Evolutionary conservation across 2,329 filamentous ascomycete species (phyloP).

Genomic region (Colletotrichum magnum): DNA sequence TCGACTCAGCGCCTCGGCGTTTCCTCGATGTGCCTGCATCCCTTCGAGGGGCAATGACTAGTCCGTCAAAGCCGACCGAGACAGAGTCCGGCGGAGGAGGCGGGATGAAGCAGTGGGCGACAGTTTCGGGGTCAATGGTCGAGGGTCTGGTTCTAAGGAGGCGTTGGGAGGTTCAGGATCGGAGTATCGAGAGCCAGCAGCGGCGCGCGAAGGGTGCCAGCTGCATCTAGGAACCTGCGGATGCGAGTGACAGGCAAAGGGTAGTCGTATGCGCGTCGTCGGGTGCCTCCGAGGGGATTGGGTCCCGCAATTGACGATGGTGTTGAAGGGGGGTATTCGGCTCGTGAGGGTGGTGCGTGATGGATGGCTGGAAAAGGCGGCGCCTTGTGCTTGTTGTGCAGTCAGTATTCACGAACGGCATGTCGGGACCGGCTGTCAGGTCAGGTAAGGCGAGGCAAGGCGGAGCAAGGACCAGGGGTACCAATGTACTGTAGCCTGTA

Average conservation of each 20-base stretch:
- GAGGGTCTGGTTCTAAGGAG: conserved; percentile 2
- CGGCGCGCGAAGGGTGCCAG: conserved; percentile 20
- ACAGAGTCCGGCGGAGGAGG: conserved; percentile 22
- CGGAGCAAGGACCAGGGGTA: conserved; percentile 20
- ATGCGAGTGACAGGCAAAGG: neutral
- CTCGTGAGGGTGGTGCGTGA: conserved; percentile 11
- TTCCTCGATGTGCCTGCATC: conserved; percentile 69
- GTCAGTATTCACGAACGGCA: conserved; percentile 15
- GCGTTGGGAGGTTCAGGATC: conserved; percentile 16
- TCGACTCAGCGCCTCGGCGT: conserved; percentile 71
- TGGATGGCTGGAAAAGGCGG: conserved; percentile 15
- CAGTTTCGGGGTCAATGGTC: neutral
- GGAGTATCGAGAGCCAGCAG: conserved; percentile 20
- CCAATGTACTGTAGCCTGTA: conserved; percentile 1
- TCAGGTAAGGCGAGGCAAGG: conserved; percentile 24
- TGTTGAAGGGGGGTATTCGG: neutral
- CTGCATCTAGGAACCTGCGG: conserved; percentile 18
- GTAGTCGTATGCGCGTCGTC: neutral
- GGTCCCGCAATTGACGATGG: conserved; percentile 28
- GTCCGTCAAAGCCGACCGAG: conserved; percentile 37
- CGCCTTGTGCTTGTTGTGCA: conserved; percentile 11
- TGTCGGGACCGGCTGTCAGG: conserved; percentile 3
- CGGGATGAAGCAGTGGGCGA: neutral
- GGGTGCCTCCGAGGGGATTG: neutral
- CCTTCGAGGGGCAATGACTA: conserved; percentile 49